These are phyloP conservation scores for Cutaneotrichosporon curvatum DNA, from an alignment of 1,284 basidiomycete species.

Conservation along the genomic window DNA sequence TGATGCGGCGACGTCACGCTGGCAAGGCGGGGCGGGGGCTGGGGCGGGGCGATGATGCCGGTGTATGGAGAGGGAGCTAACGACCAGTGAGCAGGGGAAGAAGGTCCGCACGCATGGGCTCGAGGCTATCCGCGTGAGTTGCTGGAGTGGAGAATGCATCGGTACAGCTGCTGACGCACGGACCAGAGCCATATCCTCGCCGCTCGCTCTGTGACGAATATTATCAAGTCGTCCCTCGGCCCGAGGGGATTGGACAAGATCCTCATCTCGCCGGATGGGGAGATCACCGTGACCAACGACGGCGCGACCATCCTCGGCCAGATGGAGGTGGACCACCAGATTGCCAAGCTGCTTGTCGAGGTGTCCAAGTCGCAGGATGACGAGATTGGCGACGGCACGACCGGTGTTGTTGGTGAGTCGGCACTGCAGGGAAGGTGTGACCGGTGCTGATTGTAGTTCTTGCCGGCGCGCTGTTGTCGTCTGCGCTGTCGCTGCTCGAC, in stretches of 20 bases:
- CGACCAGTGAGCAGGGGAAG: constrained; percentile 71
- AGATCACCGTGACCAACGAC: constrained; percentile 98
- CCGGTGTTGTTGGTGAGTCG: constrained; percentile 88
- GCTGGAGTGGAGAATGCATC: neutral
- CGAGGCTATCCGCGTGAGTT: constrained; percentile 85
- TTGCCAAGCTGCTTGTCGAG: constrained; percentile 95
- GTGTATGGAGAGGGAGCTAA: constrained; percentile 2
- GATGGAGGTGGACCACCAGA: constrained; percentile 98
- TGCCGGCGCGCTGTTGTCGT: constrained; percentile 77
- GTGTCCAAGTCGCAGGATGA: constrained; percentile 93
- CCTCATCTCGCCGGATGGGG: constrained; percentile 94
- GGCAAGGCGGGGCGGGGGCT: too few relatives aligned
- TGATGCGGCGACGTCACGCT: neutral
- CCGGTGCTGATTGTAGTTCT: constrained; percentile 63
- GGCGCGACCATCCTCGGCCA: constrained; percentile 91
- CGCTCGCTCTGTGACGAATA: constrained; percentile 81
- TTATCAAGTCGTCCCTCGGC: constrained; percentile 89
- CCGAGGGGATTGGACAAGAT: constrained; percentile 98
- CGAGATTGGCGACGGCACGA: constrained; percentile 98
- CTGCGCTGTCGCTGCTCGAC: constrained; percentile 70
- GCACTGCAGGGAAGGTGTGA: neutral
- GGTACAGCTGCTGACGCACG: constrained; percentile 3
- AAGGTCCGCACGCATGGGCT: constrained; percentile 92
- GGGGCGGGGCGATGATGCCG: too few relatives aligned
- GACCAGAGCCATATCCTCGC: constrained; percentile 85